Percentiles rank a stretch among this genome's conserved stretches.
Evolutionary conservation across 2,329 filamentous ascomycete genomes (phyloP).

Genomic region (Pseudopithomyces maydicus): DNA sequence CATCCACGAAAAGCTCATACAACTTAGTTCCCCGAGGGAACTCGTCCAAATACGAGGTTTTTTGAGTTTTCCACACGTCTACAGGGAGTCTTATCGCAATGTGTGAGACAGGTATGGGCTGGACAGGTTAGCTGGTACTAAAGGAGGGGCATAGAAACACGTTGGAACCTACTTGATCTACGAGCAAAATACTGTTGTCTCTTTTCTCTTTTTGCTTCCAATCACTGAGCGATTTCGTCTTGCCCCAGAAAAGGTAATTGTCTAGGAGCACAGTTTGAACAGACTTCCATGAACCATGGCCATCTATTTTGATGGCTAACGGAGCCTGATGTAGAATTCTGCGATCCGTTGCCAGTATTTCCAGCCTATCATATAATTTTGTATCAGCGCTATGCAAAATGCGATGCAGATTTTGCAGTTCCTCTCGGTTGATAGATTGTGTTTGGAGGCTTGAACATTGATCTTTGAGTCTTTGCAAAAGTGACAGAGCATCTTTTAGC

Average conservation of each 20-base stretch:
- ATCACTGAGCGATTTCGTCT: slow-evolving; percentile 25
- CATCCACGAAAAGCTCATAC: slow-evolving; percentile 1
- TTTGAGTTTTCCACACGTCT: neutral
- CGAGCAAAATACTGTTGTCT: slow-evolving; percentile 14
- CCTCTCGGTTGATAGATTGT: slow-evolving; percentile 24
- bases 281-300: slow-evolving; percentile 36
- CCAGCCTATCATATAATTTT: slow-evolving; percentile 19
- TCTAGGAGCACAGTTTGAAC: slow-evolving; percentile 37
- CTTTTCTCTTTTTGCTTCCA: neutral
- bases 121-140: neutral
- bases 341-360: slow-evolving; percentile 20
- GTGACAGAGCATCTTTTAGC: slow-evolving; percentile 19
- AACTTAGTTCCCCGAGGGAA: neutral
- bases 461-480: slow-evolving; percentile 18
- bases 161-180: neutral
- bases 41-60: slow-evolving; percentile 4
- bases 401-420: slow-evolving; percentile 28
- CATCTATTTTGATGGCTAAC: slow-evolving; percentile 35
- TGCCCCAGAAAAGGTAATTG: slow-evolving; percentile 38
- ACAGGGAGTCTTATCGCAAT: neutral
- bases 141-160: neutral
- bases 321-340: slow-evolving; percentile 27
- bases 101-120: neutral
- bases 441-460: slow-evolving; percentile 17
- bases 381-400: slow-evolving; percentile 26